A percentile compares a stretch with the other conserved stretches of the same genome.
These are phyloP conservation scores for Nannizzia gypsea DNA, from an alignment of 2,329 filamentous ascomycete species.

Conservation along the genomic window DNA sequence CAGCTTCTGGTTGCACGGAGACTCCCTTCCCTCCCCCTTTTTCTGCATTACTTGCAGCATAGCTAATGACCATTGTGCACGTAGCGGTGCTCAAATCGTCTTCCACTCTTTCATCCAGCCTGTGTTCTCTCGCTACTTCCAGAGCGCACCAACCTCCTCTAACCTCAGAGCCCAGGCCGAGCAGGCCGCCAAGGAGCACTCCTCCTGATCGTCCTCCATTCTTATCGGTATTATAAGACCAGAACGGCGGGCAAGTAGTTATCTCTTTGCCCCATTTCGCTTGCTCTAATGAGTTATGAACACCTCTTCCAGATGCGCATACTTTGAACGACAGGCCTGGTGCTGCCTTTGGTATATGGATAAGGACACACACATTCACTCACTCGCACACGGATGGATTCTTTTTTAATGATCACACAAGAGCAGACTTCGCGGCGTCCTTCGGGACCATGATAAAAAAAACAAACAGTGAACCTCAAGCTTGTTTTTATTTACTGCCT, in stretches of 20 bases:
- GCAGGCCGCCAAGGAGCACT: conserved; percentile 49
- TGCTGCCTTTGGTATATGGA: neutral
- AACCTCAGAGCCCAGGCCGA: conserved; percentile 84
- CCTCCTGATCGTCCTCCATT: conserved; percentile 37
- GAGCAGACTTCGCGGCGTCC: neutral
- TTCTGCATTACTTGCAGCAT: neutral
- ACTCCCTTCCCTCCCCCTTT: neutral
- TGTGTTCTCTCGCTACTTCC: conserved; percentile 86
- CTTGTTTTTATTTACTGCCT: neutral
- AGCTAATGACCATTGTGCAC: conserved; percentile 6
- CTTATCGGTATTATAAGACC: neutral
- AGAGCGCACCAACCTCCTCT: conserved; percentile 60
- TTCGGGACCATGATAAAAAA: neutral
- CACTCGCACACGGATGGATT: neutral
- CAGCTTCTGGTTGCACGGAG: conserved; percentile 2
- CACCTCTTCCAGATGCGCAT: neutral
- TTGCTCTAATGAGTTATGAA: neutral
- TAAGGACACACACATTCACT: neutral
- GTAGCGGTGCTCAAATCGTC: conserved; percentile 84
- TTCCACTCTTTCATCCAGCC: conserved; percentile 94
- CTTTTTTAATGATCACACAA: conserved; percentile 1
- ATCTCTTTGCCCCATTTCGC: neutral
- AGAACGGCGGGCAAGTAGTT: neutral
- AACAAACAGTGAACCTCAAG: neutral
- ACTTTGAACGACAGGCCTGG: neutral